Conservation (phyloP, 371 early-diverging fungal genomes). For the Coemansia sp. region DNA sequence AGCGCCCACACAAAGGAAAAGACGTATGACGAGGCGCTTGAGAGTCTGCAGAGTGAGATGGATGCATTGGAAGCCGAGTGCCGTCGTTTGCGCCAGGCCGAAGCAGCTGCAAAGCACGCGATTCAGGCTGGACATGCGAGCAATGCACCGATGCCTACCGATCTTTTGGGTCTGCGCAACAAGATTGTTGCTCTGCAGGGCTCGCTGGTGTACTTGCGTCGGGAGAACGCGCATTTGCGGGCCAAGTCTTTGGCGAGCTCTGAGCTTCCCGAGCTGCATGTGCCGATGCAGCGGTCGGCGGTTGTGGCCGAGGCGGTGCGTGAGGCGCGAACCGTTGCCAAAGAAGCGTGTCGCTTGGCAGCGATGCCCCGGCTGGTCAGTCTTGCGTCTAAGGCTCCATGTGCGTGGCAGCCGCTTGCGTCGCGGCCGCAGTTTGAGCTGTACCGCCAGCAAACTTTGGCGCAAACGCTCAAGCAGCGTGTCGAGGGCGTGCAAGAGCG, state of each 20-base stretch:
- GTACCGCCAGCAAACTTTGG: constrained; percentile 70
- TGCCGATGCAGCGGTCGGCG: constrained; percentile 45
- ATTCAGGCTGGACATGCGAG: constrained; percentile 18
- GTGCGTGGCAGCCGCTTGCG: constrained; percentile 59
- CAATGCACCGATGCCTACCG: constrained; percentile 33
- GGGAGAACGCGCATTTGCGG: constrained; percentile 74
- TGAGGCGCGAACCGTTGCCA: constrained; percentile 58
- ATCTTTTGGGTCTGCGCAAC: constrained; percentile 29
- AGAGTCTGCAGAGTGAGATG: constrained; percentile 70
- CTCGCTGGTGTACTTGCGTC: constrained; percentile 70
- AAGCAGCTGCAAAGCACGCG: constrained; percentile 46
- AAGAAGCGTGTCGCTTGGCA: constrained; percentile 33
- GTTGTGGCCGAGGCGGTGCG: constrained; percentile 57
- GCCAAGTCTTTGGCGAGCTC: constrained; percentile 41
- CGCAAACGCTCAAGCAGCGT: constrained; percentile 40
- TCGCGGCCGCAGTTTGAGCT: constrained; percentile 67
- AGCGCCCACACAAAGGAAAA: constrained; percentile 64
- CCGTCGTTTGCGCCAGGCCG: constrained; percentile 56
- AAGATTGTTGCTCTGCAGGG: constrained; percentile 71
- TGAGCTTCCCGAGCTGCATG: constrained; percentile 8
- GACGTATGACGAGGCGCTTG: constrained; percentile 72
- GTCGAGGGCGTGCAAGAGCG: constrained; percentile 38
- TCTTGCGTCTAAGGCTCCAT: neutral
- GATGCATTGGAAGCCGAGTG: constrained; percentile 66
- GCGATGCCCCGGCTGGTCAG: constrained; percentile 32